Conservation (phyloP, 2,329 filamentous ascomycete species). For the Pyricularia sp. region DNA sequence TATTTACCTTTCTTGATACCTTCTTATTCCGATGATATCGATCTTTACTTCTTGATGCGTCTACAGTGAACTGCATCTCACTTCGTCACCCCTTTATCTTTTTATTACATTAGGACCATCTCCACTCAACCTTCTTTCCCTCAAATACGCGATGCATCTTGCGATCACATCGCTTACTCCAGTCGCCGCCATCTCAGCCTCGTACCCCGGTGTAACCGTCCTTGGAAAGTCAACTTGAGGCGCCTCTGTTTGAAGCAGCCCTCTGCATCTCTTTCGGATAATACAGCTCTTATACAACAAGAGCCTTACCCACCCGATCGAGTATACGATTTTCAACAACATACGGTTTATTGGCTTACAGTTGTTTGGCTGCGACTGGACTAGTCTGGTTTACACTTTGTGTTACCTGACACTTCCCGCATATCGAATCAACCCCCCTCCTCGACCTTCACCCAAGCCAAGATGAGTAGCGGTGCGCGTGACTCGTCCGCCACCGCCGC, state of each 20-base stretch:
- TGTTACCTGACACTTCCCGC: neutral
- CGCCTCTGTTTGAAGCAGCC: slow-evolving; percentile 30
- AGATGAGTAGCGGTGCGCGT: slow-evolving; percentile 49
- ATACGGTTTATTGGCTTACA: slow-evolving; percentile 11
- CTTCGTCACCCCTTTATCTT: neutral
- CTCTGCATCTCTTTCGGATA: slow-evolving; percentile 22
- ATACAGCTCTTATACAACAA: slow-evolving; percentile 23
- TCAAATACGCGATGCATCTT: slow-evolving; percentile 45
- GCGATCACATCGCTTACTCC: slow-evolving; percentile 39
- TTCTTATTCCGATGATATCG: slow-evolving; percentile 2
- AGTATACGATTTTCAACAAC: slow-evolving; percentile 9
- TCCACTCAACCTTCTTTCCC: slow-evolving; percentile 7
- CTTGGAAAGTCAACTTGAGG: slow-evolving; percentile 39
- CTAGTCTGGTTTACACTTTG: slow-evolving; percentile 1
- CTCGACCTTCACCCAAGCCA: slow-evolving; percentile 22
- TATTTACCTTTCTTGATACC: neutral
- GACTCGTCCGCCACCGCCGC: slow-evolving; percentile 42
- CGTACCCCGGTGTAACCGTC: slow-evolving; percentile 50
- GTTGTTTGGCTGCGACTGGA: slow-evolving; percentile 9
- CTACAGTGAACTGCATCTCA: slow-evolving; percentile 8
- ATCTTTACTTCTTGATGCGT: neutral
- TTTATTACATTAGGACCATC: slow-evolving; percentile 5
- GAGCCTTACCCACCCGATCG: slow-evolving; percentile 21
- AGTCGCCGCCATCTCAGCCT: slow-evolving; percentile 52
- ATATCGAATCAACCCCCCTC: neutral